phyloP scores from a whole-genome alignment of 2,329 filamentous ascomycete genomes.

The Tetracladium maxilliforme region DNA sequence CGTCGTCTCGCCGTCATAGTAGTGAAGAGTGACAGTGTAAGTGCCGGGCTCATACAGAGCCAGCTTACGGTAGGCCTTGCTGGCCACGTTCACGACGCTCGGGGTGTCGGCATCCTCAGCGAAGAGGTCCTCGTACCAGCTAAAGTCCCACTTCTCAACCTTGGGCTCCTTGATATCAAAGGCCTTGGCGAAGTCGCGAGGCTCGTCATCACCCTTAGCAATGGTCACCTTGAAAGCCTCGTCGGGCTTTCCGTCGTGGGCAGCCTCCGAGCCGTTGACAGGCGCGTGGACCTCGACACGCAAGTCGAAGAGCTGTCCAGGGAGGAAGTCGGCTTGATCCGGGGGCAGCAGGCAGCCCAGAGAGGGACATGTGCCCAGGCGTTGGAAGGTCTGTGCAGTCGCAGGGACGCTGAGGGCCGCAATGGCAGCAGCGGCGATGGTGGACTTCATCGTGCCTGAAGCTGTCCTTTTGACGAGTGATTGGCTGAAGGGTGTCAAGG shows the following conservation, averaged over 20 bases:
- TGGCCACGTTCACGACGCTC: slow-evolving; percentile 64
- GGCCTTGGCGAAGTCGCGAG: slow-evolving; percentile 44
- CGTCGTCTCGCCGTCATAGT: slow-evolving; percentile 60
- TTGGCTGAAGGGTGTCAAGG: no score
- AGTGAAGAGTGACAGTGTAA: slow-evolving; percentile 62
- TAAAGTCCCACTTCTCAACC: slow-evolving; percentile 70
- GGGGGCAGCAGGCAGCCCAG: slow-evolving; percentile 46
- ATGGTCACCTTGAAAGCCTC: slow-evolving; percentile 65
- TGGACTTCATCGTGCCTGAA: no score
- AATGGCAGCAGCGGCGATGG: no score
- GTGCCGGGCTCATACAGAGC: slow-evolving; percentile 66
- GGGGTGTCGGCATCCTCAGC: slow-evolving; percentile 55
- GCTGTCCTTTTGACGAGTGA: no score
- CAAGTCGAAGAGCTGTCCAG: slow-evolving; percentile 74
- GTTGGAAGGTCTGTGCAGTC: slow-evolving; percentile 42
- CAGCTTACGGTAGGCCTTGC: slow-evolving; percentile 64
- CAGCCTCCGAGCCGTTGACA: slow-evolving; percentile 69
- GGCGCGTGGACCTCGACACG: slow-evolving; percentile 72
- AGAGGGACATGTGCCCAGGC: slow-evolving; percentile 41
- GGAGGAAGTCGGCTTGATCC: slow-evolving; percentile 63
- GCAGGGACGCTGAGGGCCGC: no score
- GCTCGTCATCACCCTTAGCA: slow-evolving; percentile 40
- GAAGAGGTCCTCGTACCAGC: slow-evolving; percentile 77
- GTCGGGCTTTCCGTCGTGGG: slow-evolving; percentile 51
- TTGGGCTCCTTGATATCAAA: slow-evolving; percentile 57